Evolutionary conservation across 2,329 filamentous ascomycete species (phyloP).

Genomic region (Blumeria graminis): DNA sequence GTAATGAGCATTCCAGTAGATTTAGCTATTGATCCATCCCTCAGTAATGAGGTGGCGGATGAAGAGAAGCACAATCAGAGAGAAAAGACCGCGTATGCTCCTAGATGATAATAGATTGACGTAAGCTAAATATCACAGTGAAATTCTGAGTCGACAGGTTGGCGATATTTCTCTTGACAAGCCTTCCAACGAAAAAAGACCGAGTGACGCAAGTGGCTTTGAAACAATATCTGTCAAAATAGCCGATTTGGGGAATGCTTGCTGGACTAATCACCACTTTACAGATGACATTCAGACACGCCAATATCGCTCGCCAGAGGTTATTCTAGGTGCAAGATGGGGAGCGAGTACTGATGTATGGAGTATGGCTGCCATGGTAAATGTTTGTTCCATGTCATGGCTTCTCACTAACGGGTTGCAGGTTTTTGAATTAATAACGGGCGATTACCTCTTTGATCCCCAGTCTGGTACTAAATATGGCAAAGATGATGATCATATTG

Average conservation of each 20-base stretch:
- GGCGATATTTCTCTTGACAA: constrained; percentile 88
- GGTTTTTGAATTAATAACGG: constrained; percentile 94
- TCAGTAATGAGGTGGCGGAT: constrained; percentile 23
- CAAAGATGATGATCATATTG: constrained; percentile 98
- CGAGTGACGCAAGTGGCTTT: constrained; percentile 29
- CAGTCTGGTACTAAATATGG: constrained; percentile 98
- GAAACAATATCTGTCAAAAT: constrained; percentile 84
- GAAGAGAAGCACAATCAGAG: constrained; percentile 54
- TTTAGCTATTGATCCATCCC: constrained; percentile 19
- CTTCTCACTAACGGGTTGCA: constrained; percentile 16
- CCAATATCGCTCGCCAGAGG: constrained; percentile 91
- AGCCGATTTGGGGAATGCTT: constrained; percentile 90
- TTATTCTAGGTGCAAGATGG: constrained; percentile 93
- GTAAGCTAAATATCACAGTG: constrained; percentile 24
- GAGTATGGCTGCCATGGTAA: constrained; percentile 98
- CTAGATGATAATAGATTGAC: constrained; percentile 1
- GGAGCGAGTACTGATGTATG: constrained; percentile 97
- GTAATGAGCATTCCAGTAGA: constrained; percentile 32
- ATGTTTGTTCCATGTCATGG: constrained; percentile 11
- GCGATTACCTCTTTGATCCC: constrained; percentile 94
- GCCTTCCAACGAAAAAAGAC: constrained; percentile 35
- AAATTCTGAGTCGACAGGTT: constrained; percentile 76
- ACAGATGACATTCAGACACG: constrained; percentile 97
- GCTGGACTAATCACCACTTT: constrained; percentile 97
- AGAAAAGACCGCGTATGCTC: constrained; percentile 75